Base-by-base conservation (phyloP, 352 stramenopile genomes). In the Globisporangium perplexum region DNA sequence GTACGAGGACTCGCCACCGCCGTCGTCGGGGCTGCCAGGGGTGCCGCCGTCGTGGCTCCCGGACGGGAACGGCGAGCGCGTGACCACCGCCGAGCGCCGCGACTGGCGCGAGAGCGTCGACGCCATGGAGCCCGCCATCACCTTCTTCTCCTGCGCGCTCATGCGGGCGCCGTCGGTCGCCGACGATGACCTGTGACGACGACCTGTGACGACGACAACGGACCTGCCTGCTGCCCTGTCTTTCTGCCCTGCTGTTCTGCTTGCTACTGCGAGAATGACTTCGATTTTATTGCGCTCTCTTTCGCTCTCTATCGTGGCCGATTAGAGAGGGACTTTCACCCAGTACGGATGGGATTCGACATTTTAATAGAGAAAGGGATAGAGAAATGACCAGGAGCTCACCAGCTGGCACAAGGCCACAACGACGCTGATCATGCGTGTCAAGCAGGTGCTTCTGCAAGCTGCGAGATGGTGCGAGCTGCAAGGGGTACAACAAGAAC, bases 1-100 rank as follows among this genome's bases (percentile, higher is more conserved):
- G 67, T 88, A 88, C 17, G 66, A 83, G 18, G 68, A 84, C 26
- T 57, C 68, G 55, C 67, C 57, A 47, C 39, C 55, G 10, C 11
- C 20, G 18, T n/a, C 15, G 42, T n/a, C 18, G 39, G n/a, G 17
- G 38, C 17, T 7, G 1, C 17, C 17, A 17, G 15, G 7, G 1
- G 7, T 8, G n/a, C 18, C 38, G 18, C 39, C 33, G 14, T 39
- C 33, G 33, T 39, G 39, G 39, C n/a, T 45, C 18, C 15, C 15
- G 15, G 38, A 43, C 38, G 39, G 39, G 17, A 45, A 45, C 18
- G 39, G 39, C 39, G 39, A 45, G 39, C 39, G 39, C 39, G 39
- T 23, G 39, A 11, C 39, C 18, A 24, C 18, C n/a, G 39, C 39
- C 7, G 39, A 45, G 39, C 39, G 39, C 39, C 39, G 39, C 18